Evolutionary conservation across 495 filamentous ascomycete species (phyloP).

Genomic region (Cryomyces antarcticus): DNA sequence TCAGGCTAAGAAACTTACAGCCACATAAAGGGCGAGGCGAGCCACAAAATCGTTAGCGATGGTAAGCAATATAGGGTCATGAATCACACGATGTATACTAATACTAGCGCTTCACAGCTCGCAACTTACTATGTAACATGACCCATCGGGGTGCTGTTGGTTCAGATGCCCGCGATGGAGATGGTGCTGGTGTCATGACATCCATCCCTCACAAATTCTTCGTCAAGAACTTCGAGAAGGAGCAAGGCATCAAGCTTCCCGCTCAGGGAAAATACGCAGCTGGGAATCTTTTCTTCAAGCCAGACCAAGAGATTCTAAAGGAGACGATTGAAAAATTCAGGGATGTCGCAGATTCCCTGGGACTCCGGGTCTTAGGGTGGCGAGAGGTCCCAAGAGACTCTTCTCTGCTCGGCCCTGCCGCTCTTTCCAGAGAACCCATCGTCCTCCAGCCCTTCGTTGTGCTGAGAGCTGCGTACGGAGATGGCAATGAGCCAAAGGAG

Average conservation of each 20-base stretch:
- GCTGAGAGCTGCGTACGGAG: slow-evolving; percentile 64
- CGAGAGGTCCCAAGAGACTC: slow-evolving; percentile 89
- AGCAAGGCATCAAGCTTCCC: slow-evolving; percentile 70
- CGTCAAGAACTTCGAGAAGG: slow-evolving; percentile 88
- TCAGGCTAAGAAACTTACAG: slow-evolving; percentile 23
- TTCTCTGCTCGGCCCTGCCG: slow-evolving; percentile 79
- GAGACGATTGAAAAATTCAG: slow-evolving; percentile 79
- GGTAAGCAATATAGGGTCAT: slow-evolving; percentile 33
- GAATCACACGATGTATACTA: slow-evolving; percentile 2
- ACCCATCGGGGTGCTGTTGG: slow-evolving; percentile 97
- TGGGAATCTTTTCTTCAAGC: slow-evolving; percentile 98
- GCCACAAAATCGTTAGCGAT: slow-evolving; percentile 99
- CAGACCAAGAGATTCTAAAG: slow-evolving; percentile 66
- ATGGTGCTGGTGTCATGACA: slow-evolving; percentile 98
- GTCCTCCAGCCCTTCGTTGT: slow-evolving; percentile 96
- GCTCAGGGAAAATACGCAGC: slow-evolving; percentile 87
- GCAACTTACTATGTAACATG: slow-evolving; percentile 97
- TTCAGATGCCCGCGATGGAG: slow-evolving; percentile 91
- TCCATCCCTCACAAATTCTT: slow-evolving; percentile 99
- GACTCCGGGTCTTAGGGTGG: slow-evolving; percentile 87
- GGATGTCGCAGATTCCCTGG: slow-evolving; percentile 72
- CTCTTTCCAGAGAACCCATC: slow-evolving; percentile 78
- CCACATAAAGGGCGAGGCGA: slow-evolving; percentile 91
- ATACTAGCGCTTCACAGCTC: slow-evolving; percentile 31
- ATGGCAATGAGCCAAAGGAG: slow-evolving; percentile 60